A percentile compares a stretch with the other conserved stretches of the same genome.
phyloP scores from a whole-genome alignment of 768 basidiomycete species.

The Antrodiella citrinella region DNA sequence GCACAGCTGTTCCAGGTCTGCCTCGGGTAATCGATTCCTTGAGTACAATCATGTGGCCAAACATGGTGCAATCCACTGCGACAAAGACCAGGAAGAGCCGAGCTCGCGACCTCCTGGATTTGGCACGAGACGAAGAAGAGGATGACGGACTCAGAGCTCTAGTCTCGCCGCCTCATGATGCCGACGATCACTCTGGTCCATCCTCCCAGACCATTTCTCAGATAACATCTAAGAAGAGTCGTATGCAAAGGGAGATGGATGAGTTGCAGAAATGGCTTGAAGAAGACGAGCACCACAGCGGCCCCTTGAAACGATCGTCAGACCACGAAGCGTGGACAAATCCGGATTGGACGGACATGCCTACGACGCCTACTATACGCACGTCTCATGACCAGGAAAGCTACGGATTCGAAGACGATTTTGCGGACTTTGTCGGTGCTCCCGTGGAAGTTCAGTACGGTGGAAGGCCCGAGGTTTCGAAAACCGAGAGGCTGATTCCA shows the following conservation, averaged over 20 bases:
- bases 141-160: conserved; percentile 30
- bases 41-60: conserved; percentile 86
- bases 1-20: conserved; percentile 31
- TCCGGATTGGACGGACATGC: conserved; percentile 14
- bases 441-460: conserved; percentile 16
- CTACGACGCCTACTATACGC: conserved; percentile 13
- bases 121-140: conserved; percentile 30
- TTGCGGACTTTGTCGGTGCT: conserved; percentile 68
- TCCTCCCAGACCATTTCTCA: conserved; percentile 8
- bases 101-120: conserved; percentile 30
- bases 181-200: conserved; percentile 12
- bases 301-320: conserved; percentile 7
- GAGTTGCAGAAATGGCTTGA: conserved; percentile 58
- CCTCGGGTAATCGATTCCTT: conserved; percentile 71
- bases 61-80: conserved; percentile 43
- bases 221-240: conserved; percentile 15
- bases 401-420: conserved; percentile 68
- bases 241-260: conserved; percentile 44
- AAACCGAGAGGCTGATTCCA: conserved; percentile 6
- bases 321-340: conserved; percentile 18
- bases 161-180: conserved; percentile 13
- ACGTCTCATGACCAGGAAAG: conserved; percentile 9
- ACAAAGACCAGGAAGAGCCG: conserved; percentile 22
- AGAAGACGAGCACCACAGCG: conserved; percentile 31
- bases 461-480: not conserved